Percentiles rank a stretch among this genome's conserved stretches.
Conservation (phyloP, 192 early-diverging fungal species). For the Podochytrium sp. region DNA sequence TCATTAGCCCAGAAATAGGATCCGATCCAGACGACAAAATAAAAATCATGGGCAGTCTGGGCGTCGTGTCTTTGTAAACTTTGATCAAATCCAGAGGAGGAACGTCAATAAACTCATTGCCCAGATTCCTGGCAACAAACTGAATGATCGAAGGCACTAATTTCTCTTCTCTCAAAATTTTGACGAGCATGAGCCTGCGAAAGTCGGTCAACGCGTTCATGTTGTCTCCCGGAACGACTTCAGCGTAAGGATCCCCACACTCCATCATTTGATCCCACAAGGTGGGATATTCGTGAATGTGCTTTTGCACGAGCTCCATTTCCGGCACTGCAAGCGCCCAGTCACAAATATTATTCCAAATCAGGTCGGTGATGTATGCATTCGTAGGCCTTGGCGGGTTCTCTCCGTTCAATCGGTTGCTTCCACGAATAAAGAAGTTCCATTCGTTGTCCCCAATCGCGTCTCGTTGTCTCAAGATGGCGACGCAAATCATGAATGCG, state of each 20-base stretch:
- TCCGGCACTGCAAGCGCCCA: slow-evolving; percentile 43
- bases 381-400: slow-evolving; percentile 46
- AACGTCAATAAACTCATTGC: slow-evolving; percentile 60
- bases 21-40: slow-evolving; percentile 67
- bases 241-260: slow-evolving; percentile 41
- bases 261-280: slow-evolving; percentile 59
- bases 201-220: slow-evolving; percentile 41
- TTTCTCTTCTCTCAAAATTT: slow-evolving; percentile 65
- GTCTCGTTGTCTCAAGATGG: slow-evolving; percentile 53
- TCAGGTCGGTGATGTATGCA: slow-evolving; percentile 48
- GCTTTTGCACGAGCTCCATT: slow-evolving; percentile 49
- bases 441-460: slow-evolving; percentile 53
- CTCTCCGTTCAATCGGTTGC: slow-evolving; percentile 36
- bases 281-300: slow-evolving; percentile 46
- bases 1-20: slow-evolving; percentile 57
- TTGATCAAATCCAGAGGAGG: slow-evolving; percentile 59
- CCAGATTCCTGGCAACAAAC: slow-evolving; percentile 59
- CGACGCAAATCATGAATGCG: slow-evolving; percentile 64
- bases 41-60: slow-evolving; percentile 59
- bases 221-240: slow-evolving; percentile 46
- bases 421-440: slow-evolving; percentile 65
- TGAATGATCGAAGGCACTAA: slow-evolving; percentile 51
- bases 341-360: slow-evolving; percentile 63
- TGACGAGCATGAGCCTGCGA: slow-evolving; percentile 57
- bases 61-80: slow-evolving; percentile 60